phyloP scores from a whole-genome alignment of 1,139 yeast genomes.

The Suhomyces coccinellae region DNA sequence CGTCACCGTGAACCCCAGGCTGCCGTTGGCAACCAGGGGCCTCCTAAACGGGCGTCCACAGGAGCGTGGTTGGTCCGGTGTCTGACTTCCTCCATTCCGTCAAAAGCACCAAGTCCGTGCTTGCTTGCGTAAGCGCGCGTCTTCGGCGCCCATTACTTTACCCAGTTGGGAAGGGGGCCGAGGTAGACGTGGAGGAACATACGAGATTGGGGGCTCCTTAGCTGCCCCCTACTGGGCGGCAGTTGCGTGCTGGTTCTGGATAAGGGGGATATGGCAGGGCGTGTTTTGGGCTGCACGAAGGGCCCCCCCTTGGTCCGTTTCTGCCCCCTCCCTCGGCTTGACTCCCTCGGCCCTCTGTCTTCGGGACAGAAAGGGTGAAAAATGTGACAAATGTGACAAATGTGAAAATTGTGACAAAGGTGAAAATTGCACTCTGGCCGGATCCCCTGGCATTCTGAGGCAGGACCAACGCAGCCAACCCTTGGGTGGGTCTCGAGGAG shows the following conservation, averaged over 20 bases:
- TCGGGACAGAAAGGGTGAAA: background rate
- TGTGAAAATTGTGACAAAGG: background rate
- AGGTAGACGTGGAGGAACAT: background rate
- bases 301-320: background rate
- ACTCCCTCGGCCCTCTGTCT: background rate
- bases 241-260: too few relatives aligned
- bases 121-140: background rate
- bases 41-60: too few relatives aligned
- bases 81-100: background rate
- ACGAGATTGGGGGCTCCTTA: too few relatives aligned
- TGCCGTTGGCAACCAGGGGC: background rate
- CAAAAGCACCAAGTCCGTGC: background rate
- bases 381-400: background rate
- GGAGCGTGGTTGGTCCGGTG: too few relatives aligned
- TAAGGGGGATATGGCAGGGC: too few relatives aligned
- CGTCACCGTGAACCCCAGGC: background rate
- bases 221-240: too few relatives aligned
- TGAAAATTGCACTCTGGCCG: background rate
- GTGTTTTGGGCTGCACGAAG: background rate
- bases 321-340: background rate
- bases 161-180: constrained; percentile 1
- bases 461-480: too few relatives aligned
- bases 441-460: too few relatives aligned
- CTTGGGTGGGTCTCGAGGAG: too few relatives aligned
- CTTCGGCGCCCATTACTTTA: background rate